Base-by-base conservation (phyloP, 1,284 basidiomycete genomes). In the Microbotryum saponariae region DNA sequence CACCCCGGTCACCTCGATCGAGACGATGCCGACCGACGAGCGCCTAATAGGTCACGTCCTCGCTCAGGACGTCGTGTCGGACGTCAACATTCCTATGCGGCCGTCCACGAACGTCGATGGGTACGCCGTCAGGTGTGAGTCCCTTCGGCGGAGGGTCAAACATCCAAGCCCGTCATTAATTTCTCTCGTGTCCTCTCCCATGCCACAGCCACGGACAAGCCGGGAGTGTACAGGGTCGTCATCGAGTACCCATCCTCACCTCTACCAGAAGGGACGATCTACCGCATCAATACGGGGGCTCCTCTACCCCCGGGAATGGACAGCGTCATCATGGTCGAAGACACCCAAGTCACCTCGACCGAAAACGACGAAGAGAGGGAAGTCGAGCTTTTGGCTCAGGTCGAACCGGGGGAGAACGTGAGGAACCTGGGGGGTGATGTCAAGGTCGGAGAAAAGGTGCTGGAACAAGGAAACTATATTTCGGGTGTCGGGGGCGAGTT, bases 301-400 rank as follows among this genome's bases (percentile, higher is more conserved):
- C 83, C 87, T 0, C 76, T 93, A 2, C 91, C 90, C 0, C 72
- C 75, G 0, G 88, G 87, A 2, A 78, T 86, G 8, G 85, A 92
- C 72, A 77, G 88, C 0, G 85, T 91, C 1, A 85, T 93, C 73
- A 92, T 92, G 89, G 90, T 93, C 20, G 90, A 93, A 76, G 90
- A 93, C 71, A 92, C 90, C 0, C 82, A 83, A 58, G 78, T 93
- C 14, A 76, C 83, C 16, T 67, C 73, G 6, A 73, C 73, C 37
- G 77, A 76, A 31, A 69, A 68, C 2, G 51, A 69, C 8, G 61
- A 68, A 4, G 89, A 92, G 73, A 77, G 79, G 29, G 80, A 83
- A 62, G 82, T 92, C 2, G 80, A 82, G 68, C 83, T 84, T 0
- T 78, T 90, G 1, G 84, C 78, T 1, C 82, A 84, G 63, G 80